phyloP scores from a whole-genome alignment of 1,284 basidiomycete species.

The Ustilago loliicola region DNA sequence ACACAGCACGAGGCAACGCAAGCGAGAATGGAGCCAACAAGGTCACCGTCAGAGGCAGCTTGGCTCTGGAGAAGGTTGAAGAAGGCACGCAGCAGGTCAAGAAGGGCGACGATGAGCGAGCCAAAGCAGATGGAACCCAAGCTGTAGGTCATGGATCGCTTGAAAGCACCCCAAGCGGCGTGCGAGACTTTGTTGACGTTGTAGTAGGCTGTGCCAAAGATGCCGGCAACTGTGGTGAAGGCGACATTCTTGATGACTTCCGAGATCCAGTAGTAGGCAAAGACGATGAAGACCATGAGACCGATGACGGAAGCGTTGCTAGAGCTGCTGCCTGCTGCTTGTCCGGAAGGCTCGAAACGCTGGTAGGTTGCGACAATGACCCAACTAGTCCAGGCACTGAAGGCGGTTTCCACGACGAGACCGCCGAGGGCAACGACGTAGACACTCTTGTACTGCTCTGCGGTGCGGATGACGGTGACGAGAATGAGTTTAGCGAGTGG shows the following conservation, averaged over 20 bases:
- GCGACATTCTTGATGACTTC: conserved; percentile 66
- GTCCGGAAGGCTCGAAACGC: conserved; percentile 56
- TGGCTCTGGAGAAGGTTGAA: conserved; percentile 78
- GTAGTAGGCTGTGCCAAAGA: conserved; percentile 66
- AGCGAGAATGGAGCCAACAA: conserved; percentile 80
- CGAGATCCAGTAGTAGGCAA: conserved; percentile 59
- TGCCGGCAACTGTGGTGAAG: conserved; percentile 62
- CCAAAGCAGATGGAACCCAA: conserved; percentile 92
- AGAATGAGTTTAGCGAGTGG: conserved; percentile 63
- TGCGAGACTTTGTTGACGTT: conserved; percentile 76
- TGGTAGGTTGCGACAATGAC: conserved; percentile 63
- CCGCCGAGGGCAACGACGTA: conserved; percentile 60
- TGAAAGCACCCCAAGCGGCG: conserved; percentile 76
- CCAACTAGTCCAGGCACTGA: conserved; percentile 61
- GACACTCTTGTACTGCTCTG: conserved; percentile 59
- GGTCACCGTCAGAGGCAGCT: conserved; percentile 81
- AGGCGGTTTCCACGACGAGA: conserved; percentile 57
- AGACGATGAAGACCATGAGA: conserved; percentile 63
- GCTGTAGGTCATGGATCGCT: conserved; percentile 84
- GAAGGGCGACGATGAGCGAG: conserved; percentile 85
- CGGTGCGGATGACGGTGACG: conserved; percentile 58
- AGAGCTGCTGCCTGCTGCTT: conserved; percentile 40
- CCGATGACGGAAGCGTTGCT: conserved; percentile 57
- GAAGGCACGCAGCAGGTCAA: conserved; percentile 81
- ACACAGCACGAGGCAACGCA: conserved; percentile 84